Base-by-base conservation (phyloP, 2,329 filamentous ascomycete genomes). In the Paraphaeosphaeria minitans region DNA sequence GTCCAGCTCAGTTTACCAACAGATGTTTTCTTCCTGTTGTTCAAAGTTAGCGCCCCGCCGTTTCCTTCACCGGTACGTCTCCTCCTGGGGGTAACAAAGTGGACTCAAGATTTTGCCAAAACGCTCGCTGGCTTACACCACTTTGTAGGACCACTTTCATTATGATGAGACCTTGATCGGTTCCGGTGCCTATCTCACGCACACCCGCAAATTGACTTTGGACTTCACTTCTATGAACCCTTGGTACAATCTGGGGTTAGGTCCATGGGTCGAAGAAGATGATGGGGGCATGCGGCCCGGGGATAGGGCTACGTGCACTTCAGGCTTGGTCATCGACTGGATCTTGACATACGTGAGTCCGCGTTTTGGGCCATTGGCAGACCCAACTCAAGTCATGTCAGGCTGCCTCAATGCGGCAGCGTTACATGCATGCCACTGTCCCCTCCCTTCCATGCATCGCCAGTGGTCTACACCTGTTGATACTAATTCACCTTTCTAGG, bases 301-400 rank as follows among this genome's bases (percentile, higher is more conserved):
- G 2, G 33, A 13, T 3, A 41, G 58, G 13, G 10, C 37, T 1
- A 56, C 55, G 0, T 66, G 63, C 46, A 35, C 27, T 12, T 24
- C 19, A 9, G 63, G 60, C 2, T 9, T 51, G 27, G 31, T 66
- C 12, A 29, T 66, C 7, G 63, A 67, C 31, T 63, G 60, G 61
- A 63, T 66, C 1, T 39, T 66, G 9, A 56, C 58, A 12, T 64
- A 56, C 35, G 63, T 47, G n/a, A 47, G 43, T 47, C 19, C 1
- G 4, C 9, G 4, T 8, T 31, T 3, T 47, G 13, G 29, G 43
- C 4, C 14, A 16, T 4, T 27, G 24, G 3, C 24, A 27, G 24
- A 6, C 24, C 24, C 24, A 27, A 3, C 24, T 27, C 24, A 27
- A 6, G 6, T 3, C 6, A 6, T 27, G 24, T 27, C 24, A 27